Percentiles rank a stretch among this genome's conserved stretches.
phyloP scores from a whole-genome alignment of 2,329 filamentous ascomycete genomes.

The Pleurostoma richardsiae region DNA sequence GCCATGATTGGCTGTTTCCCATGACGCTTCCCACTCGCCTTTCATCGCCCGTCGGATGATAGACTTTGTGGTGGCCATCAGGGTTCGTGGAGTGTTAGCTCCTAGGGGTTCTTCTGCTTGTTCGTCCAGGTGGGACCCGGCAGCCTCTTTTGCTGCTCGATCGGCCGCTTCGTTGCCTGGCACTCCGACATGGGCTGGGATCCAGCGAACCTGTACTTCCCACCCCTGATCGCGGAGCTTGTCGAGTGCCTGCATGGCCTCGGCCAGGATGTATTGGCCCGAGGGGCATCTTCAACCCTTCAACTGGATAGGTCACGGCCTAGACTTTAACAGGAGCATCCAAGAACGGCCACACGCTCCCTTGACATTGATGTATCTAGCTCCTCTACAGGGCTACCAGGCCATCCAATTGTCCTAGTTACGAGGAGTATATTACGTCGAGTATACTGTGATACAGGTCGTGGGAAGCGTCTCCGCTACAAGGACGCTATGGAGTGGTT shows the following conservation, averaged over 20 bases:
- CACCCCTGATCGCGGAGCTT: slow-evolving; percentile 7
- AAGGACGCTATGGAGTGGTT: too few relatives aligned
- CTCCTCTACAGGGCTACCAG: too few relatives aligned
- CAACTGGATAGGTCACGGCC: too few relatives aligned
- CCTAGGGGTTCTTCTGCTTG: not conserved
- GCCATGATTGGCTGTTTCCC: slow-evolving; percentile 5
- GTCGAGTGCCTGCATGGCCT: slow-evolving; percentile 14
- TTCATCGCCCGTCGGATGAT: slow-evolving; percentile 8
- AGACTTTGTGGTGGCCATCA: slow-evolving; percentile 9
- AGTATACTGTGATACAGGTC: too few relatives aligned
- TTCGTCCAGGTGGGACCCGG: slow-evolving; percentile 21
- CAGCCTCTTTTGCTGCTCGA: slow-evolving; percentile 31
- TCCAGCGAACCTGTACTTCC: slow-evolving; percentile 11
- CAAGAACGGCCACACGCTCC: too few relatives aligned
- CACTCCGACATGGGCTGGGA: slow-evolving; percentile 13
- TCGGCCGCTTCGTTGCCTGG: slow-evolving; percentile 14
- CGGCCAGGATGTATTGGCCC: slow-evolving; percentile 19
- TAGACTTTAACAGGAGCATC: too few relatives aligned
- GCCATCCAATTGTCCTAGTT: too few relatives aligned
- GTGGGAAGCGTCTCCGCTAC: too few relatives aligned
- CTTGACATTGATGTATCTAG: too few relatives aligned
- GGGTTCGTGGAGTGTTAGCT: slow-evolving; percentile 6
- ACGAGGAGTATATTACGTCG: too few relatives aligned
- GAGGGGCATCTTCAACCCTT: slow-evolving; percentile 17
- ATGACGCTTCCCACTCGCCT: slow-evolving; percentile 7